Conservation (phyloP, 306 rosid genomes). For the Quercus bicolor region DNA sequence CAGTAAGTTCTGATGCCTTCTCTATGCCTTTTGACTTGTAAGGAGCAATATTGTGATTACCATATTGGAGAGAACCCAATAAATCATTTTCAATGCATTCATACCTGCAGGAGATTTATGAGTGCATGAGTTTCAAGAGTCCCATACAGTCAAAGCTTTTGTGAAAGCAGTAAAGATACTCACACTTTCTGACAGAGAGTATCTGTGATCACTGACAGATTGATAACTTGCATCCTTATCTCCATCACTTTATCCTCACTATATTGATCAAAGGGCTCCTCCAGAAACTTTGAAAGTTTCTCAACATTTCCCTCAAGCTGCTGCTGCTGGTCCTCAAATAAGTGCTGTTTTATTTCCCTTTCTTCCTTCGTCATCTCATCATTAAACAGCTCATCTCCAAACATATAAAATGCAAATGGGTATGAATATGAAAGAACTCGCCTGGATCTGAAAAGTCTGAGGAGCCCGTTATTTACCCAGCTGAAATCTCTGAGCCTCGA, state of each 20-base stretch:
- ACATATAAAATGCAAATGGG: constrained; percentile 97
- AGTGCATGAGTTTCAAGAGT: constrained; percentile 18
- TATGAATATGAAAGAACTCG: constrained; percentile 91
- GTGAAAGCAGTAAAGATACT: constrained; percentile 22
- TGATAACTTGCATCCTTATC: constrained; percentile 75
- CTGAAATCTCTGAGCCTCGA: constrained; percentile 66
- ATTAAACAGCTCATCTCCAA: constrained; percentile 88
- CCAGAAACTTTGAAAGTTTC: constrained; percentile 75
- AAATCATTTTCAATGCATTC: constrained; percentile 90
- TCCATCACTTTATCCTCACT: constrained; percentile 53
- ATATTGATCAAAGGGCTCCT: constrained; percentile 71
- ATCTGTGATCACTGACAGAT: constrained; percentile 57
- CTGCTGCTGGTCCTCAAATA: constrained; percentile 98
- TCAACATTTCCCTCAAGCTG: constrained; percentile 93
- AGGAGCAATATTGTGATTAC: constrained; percentile 81
- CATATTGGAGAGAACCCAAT: constrained; percentile 63
- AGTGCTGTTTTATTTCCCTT: constrained; percentile 75
- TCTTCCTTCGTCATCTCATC: constrained; percentile 67
- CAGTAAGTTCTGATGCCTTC: constrained; percentile 73
- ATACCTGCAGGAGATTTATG: constrained; percentile 58
- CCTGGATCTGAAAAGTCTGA: constrained; percentile 89
- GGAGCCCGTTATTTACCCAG: constrained; percentile 83
- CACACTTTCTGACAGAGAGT: constrained; percentile 75
- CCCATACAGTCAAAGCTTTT: constrained; percentile 5
- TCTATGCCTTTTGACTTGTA: constrained; percentile 91